A percentile compares a stretch with the other conserved stretches of the same genome.
These are phyloP conservation scores for Salvia hispanica DNA, from an alignment of 257 asterid genomes.

Conservation along the genomic window DNA sequence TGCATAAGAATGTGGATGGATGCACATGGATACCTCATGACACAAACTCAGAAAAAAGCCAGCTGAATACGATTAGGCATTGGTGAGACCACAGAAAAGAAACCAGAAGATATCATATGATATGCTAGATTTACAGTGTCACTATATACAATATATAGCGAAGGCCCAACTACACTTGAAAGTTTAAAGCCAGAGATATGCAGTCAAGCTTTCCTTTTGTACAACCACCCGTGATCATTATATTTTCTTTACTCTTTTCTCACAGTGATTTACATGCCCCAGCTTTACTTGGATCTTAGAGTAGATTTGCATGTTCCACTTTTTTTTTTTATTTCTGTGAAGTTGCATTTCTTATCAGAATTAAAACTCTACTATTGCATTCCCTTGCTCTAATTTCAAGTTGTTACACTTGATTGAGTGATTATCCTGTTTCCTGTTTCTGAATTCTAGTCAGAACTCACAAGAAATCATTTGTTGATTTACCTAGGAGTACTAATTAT, in stretches of 20 bases:
- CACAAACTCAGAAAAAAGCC: constrained; percentile 7
- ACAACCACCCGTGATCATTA: neutral
- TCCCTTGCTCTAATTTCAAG: neutral
- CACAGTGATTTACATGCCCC: constrained; percentile 22
- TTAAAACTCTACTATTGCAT: neutral
- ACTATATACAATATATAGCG: constrained; percentile 8
- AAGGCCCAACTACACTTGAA: constrained; percentile 19
- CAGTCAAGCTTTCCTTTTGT: constrained; percentile 8
- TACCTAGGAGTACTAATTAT: neutral
- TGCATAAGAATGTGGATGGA: constrained; percentile 12
- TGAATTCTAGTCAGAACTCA: constrained; percentile 9
- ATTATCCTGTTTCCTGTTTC: neutral
- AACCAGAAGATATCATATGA: neutral
- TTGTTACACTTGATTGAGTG: neutral
- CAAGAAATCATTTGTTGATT: constrained; percentile 1
- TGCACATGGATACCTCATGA: constrained; percentile 13
- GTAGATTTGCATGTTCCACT: no score
- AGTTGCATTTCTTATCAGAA: neutral
- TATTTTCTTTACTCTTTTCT: constrained; percentile 1
- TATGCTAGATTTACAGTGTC: neutral
- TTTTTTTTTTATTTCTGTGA: no score
- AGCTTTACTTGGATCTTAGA: neutral
- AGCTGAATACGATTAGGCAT: constrained; percentile 2
- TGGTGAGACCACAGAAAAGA: neutral
- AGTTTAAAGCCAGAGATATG: constrained; percentile 3